Base-by-base conservation (phyloP, 2,329 filamentous ascomycete species). In the Sclerotinia minor region DNA sequence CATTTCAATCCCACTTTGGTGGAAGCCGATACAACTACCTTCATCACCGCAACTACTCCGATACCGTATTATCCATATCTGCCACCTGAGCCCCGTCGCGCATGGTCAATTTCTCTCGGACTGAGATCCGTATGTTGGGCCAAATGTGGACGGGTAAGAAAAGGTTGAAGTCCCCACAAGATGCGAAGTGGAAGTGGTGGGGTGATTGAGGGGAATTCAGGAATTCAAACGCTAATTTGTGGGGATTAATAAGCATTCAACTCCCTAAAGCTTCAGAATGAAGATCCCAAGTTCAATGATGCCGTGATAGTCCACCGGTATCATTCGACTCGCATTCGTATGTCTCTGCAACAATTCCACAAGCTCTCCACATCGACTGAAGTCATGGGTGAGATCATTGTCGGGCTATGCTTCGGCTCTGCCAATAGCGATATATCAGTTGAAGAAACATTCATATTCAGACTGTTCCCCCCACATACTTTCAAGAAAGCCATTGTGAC, bases 311-410 rank as follows among this genome's bases (percentile, higher is more conserved):
- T 59, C 54, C 54, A 66, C 44, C 29, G 26, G 24, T 60, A n/a
- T 45, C 26, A 60, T 24, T 24, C 26, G n/a, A 49, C 24, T 24
- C 44, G 24, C 32, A 60, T 26, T 60, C 29, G 21, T n/a, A 9
- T 6, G 26, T 24, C 26, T 29, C 21, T 9, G 24, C n/a, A 8
- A 7, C 47, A 24, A 60, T 59, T 26, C n/a, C 54, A 24, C 54
- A 53, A 61, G 54, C 64, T 67, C 54, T 66, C 64, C 64, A 67
- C 55, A 60, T 52, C 32, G 0, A 41, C 13, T 21, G n/a, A 59
- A 53, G 38, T 24, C 44, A 60, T 52, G 35, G 55, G 4, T 21
- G n/a, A 60, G 55, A 29, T 44, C 44, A 61, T 60, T 9, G 1
- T 50, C 54, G 19, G 54, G 21, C 41, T 32, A 57, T 57, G 32